These are phyloP conservation scores for Quercus phellos DNA, from an alignment of 331 rosid genomes.

Conservation along the genomic window DNA sequence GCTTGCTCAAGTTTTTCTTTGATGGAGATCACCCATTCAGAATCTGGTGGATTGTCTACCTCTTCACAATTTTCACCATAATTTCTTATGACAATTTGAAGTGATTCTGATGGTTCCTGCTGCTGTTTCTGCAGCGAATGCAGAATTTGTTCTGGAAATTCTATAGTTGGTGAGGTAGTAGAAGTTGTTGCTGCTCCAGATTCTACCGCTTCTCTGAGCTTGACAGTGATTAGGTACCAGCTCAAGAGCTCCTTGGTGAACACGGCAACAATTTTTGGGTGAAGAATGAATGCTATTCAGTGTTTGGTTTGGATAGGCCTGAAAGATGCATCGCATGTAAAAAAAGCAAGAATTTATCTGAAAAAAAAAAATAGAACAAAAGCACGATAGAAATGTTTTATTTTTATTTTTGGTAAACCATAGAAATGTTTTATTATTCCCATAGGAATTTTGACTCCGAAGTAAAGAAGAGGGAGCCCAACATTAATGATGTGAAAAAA, in stretches of 20 bases:
- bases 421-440: background rate
- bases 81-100: constrained; percentile 30
- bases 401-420: too few species aligned
- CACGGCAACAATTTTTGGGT: constrained; percentile 70
- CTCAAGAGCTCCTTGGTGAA: constrained; percentile 79
- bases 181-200: constrained; percentile 41
- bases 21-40: constrained; percentile 69
- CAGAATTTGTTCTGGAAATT: constrained; percentile 25
- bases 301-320: background rate
- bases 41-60: constrained; percentile 32
- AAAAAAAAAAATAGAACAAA: too few species aligned
- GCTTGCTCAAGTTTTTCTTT: constrained; percentile 73
- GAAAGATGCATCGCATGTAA: background rate
- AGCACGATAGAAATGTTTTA: too few species aligned
- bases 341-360: background rate
- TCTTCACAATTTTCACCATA: constrained; percentile 31
- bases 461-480: background rate
- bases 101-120: constrained; percentile 43
- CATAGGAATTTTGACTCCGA: background rate
- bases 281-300: background rate
- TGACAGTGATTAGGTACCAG: constrained; percentile 83
- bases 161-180: constrained; percentile 22
- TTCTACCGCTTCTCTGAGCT: constrained; percentile 73
- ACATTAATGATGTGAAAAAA: background rate
- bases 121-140: constrained; percentile 30